These are phyloP conservation scores for Cytospora mali DNA, from an alignment of 2,329 filamentous ascomycete genomes.

Conservation along the genomic window DNA sequence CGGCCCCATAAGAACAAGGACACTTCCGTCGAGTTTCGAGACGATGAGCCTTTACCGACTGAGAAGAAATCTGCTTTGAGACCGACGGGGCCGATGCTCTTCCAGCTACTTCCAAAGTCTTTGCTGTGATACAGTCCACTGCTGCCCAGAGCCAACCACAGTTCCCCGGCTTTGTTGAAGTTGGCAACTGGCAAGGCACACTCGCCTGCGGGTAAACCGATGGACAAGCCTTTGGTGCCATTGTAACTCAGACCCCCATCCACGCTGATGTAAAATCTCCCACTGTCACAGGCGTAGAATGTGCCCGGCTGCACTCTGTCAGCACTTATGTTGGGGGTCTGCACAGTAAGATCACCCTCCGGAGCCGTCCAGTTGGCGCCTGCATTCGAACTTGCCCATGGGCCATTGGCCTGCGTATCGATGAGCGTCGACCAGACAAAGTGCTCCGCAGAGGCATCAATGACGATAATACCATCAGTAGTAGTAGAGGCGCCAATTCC, in stretches of 20 bases:
- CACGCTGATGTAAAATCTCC: slow-evolving; percentile 15
- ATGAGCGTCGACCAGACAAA: slow-evolving; percentile 19
- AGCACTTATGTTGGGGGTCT: slow-evolving; percentile 5
- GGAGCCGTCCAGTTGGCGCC: slow-evolving; percentile 10
- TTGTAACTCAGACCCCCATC: slow-evolving; percentile 15
- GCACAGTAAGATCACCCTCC: slow-evolving; percentile 3
- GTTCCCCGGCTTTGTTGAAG: slow-evolving; percentile 14
- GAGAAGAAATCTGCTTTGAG: slow-evolving; percentile 16
- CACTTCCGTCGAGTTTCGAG: slow-evolving; percentile 7
- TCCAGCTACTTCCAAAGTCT: slow-evolving; percentile 12
- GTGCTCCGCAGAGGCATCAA: slow-evolving; percentile 6
- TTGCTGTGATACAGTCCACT: slow-evolving; percentile 16
- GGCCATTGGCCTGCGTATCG: neutral
- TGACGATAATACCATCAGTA: slow-evolving; percentile 6
- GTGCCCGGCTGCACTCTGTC: slow-evolving; percentile 10
- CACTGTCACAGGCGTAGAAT: slow-evolving; percentile 17
- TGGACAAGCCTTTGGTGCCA: slow-evolving; percentile 2
- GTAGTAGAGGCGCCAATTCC: slow-evolving; percentile 4
- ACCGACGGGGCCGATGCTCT: neutral
- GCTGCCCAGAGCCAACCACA: slow-evolving; percentile 14
- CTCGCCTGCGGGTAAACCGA: slow-evolving; percentile 5
- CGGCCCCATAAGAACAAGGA: slow-evolving; percentile 11
- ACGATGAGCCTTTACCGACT: slow-evolving; percentile 3
- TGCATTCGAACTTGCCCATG: slow-evolving; percentile 8
- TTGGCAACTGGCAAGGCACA: slow-evolving; percentile 16